phyloP scores from a whole-genome alignment of 2,329 filamentous ascomycete species.

The Colletotrichum echinochloae region DNA sequence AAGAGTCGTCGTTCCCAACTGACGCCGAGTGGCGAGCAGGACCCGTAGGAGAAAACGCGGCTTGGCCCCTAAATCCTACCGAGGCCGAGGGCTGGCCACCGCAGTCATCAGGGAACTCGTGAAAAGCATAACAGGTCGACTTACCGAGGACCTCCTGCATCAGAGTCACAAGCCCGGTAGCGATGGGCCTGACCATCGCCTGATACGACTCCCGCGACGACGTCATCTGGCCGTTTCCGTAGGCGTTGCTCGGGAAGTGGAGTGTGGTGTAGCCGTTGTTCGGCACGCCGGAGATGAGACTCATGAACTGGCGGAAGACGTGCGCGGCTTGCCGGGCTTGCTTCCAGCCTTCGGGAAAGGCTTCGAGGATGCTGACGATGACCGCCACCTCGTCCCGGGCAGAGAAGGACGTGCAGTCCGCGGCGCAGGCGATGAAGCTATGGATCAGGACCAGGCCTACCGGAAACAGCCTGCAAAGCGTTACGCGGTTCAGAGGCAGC shows the following conservation, averaged over 20 bases:
- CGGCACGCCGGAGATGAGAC: slow-evolving; percentile 41
- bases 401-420: slow-evolving; percentile 44
- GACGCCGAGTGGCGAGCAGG: slow-evolving; percentile 31
- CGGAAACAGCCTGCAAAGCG: slow-evolving; percentile 54
- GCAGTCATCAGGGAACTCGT: slow-evolving; percentile 40
- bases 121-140: slow-evolving; percentile 47
- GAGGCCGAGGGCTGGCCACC: slow-evolving; percentile 21
- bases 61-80: slow-evolving; percentile 24
- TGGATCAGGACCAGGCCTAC: slow-evolving; percentile 54
- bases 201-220: slow-evolving; percentile 42
- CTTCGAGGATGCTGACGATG: slow-evolving; percentile 52
- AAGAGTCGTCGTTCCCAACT: slow-evolving; percentile 20
- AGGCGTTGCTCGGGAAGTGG: slow-evolving; percentile 36
- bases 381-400: slow-evolving; percentile 52
- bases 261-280: slow-evolving; percentile 41
- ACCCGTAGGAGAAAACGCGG: slow-evolving; percentile 35
- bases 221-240: slow-evolving; percentile 18
- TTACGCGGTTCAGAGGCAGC: slow-evolving; percentile 57
- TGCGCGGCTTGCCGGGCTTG: slow-evolving; percentile 51
- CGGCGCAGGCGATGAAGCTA: slow-evolving; percentile 50
- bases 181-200: slow-evolving; percentile 41
- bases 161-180: slow-evolving; percentile 44
- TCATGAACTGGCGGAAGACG: slow-evolving; percentile 50
- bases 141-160: slow-evolving; percentile 51
- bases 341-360: slow-evolving; percentile 52